Evolutionary conservation across 495 filamentous ascomycete species (phyloP), one percentile per base, ranked within the genome.

Genomic region (Xylaria cubensis): DNA sequence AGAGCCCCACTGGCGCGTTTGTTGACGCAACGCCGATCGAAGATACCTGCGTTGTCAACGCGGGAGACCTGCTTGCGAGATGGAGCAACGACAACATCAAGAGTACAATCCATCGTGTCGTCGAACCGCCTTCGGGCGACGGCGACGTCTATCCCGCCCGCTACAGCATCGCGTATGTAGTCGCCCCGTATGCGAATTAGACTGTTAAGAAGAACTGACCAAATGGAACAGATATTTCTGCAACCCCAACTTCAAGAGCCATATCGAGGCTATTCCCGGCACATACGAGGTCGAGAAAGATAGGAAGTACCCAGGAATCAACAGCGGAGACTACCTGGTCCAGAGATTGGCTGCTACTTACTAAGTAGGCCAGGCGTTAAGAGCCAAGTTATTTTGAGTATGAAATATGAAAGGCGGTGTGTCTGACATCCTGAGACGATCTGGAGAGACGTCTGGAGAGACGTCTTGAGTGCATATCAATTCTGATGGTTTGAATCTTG

Each of bases 41-140:
- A 39, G 92, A 90, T 64, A 94, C 94, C 4, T 91, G 96, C 67
- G 93, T 98, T 7, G 87, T 98, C 41, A 98, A 98, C 79, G 95
- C 94, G 1, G 95, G 94, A 1, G 95, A 98, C 81, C 73, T 98
- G 75, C 81, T 98, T 55, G 91, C 93, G 3, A 83, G 95, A 41
- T 98, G 95, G 95, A 92, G 90, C 51, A 98, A 98, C 77, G 94
- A 95, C 75, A 90, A 87, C 6, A 95, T 98, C 78, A 92, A 91
- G 82, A 93, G 90, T 71, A 98, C 95, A 0, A 89, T 92, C 65
- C 95, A 98, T 79, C 88, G 94, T 26, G 95, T 98, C 2, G 92
- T 98, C 12, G 91, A 97, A 81, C 95, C 95, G 7, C 92, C 92
- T 4, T 74, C 76, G 29, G 77, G 76, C 12, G 81, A 81, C 21